Percentiles rank a stretch among this genome's conserved stretches.
Evolutionary conservation across 768 basidiomycete genomes (phyloP).

Genomic region (Exidia glandulosa): DNA sequence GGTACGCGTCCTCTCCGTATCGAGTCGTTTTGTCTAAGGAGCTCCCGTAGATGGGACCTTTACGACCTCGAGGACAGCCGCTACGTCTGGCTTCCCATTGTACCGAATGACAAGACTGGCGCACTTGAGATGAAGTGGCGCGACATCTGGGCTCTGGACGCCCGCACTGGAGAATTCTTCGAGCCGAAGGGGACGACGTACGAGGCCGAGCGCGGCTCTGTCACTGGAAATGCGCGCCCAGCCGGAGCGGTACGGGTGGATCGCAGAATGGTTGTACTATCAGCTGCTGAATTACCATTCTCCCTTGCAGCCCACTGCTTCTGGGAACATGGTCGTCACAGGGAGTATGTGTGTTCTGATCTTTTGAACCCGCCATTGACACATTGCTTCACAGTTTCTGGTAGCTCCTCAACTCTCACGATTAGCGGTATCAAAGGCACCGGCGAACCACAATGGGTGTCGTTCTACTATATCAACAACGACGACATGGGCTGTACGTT

Average conservation of each 20-base stretch:
- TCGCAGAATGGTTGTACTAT: too few species aligned
- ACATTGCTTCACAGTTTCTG: neutral
- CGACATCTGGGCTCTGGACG: slow-evolving; percentile 1
- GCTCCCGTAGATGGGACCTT: too few species aligned
- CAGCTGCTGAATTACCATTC: too few species aligned
- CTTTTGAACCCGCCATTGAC: neutral
- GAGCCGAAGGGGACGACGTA: neutral
- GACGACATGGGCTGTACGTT: neutral
- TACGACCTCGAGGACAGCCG: slow-evolving; percentile 3
- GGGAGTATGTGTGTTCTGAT: neutral
- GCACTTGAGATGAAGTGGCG: neutral
- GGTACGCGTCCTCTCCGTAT: too few species aligned
- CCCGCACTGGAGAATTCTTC: neutral
- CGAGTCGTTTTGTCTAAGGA: too few species aligned
- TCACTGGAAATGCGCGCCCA: neutral
- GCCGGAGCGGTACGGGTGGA: neutral
- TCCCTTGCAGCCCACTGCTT: neutral
- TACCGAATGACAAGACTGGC: neutral
- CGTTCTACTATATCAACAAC: slow-evolving; percentile 1
- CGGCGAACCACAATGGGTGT: slow-evolving; percentile 1
- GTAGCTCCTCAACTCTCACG: neutral
- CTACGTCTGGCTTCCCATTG: slow-evolving; percentile 1
- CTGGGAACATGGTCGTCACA: neutral
- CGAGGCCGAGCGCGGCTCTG: neutral
- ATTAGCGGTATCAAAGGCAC: neutral